Conservation (phyloP, 257 asterid genomes). For the Rubia yunnanensis region DNA sequence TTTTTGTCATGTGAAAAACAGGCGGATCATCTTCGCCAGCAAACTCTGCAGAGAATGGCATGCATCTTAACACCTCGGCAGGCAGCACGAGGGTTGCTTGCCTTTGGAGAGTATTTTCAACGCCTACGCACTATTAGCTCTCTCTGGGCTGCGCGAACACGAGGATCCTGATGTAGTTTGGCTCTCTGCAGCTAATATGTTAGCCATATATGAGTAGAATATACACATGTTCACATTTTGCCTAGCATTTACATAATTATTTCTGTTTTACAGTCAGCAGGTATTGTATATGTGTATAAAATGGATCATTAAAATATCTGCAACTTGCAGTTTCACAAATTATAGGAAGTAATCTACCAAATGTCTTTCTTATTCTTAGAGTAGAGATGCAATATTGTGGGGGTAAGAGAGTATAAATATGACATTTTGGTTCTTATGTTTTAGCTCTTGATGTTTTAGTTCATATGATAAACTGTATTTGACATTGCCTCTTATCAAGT, state of each 20-base stretch:
- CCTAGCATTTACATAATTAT: conserved; percentile 1
- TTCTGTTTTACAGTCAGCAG: neutral
- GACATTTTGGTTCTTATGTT: neutral
- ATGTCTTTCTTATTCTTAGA: neutral
- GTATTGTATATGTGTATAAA: neutral
- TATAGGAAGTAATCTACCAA: neutral
- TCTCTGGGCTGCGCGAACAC: conserved; percentile 72
- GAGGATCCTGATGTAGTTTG: conserved; percentile 33
- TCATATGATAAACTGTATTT: no score
- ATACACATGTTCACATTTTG: conserved; percentile 6
- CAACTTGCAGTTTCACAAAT: neutral
- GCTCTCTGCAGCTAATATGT: neutral
- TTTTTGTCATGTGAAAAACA: conserved; percentile 16
- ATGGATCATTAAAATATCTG: neutral
- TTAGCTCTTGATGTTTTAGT: no score
- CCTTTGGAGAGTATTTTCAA: conserved; percentile 78
- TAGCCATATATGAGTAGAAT: conserved; percentile 5
- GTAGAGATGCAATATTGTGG: neutral
- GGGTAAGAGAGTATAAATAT: neutral
- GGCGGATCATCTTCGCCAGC: conserved; percentile 94
- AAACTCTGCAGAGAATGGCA: conserved; percentile 76
- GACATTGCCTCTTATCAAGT: no score
- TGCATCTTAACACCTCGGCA: conserved; percentile 63
- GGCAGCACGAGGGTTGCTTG: conserved; percentile 73
- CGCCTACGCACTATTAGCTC: conserved; percentile 77